A percentile compares a stretch with the other conserved stretches of the same genome.
Evolutionary conservation across 148 eudicot species (phyloP).

Genomic region (Euryodendron excelsum): DNA sequence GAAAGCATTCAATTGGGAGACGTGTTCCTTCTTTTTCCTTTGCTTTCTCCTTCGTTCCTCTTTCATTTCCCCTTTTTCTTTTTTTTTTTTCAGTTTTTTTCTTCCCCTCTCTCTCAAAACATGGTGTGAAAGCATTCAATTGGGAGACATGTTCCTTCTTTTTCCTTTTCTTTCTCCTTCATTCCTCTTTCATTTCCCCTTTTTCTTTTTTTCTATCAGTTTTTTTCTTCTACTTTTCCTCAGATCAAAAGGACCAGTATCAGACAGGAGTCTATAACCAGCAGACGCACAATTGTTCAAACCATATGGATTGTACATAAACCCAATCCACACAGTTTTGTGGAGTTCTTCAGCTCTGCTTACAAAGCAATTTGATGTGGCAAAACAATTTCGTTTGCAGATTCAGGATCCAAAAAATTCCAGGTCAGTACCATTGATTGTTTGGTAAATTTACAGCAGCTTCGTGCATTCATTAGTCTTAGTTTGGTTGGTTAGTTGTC

Average conservation of each 20-base stretch:
- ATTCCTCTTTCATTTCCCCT: neutral
- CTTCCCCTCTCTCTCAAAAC: neutral
- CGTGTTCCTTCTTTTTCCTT: neutral
- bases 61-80: neutral
- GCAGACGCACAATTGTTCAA: neutral
- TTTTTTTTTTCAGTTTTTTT: neutral
- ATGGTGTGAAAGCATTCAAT: neutral
- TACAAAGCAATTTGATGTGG: neutral
- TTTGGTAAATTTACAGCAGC: neutral
- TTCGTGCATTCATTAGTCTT: neutral
- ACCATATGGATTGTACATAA: neutral
- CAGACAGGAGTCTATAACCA: neutral
- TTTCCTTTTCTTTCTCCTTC: neutral
- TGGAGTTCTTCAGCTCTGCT: neutral
- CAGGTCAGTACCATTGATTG: constrained; percentile 1
- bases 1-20: constrained; percentile 7
- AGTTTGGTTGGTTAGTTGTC: neutral
- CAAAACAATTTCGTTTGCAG: neutral
- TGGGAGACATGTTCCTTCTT: neutral
- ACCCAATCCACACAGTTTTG: neutral
- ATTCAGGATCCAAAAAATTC: neutral
- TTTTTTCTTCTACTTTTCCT: neutral
- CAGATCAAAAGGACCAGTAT: neutral
- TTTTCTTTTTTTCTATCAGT: neutral
- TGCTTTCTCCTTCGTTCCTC: neutral